phyloP scores from a whole-genome alignment of 305 asterid species.

The Andrographis paniculata region DNA sequence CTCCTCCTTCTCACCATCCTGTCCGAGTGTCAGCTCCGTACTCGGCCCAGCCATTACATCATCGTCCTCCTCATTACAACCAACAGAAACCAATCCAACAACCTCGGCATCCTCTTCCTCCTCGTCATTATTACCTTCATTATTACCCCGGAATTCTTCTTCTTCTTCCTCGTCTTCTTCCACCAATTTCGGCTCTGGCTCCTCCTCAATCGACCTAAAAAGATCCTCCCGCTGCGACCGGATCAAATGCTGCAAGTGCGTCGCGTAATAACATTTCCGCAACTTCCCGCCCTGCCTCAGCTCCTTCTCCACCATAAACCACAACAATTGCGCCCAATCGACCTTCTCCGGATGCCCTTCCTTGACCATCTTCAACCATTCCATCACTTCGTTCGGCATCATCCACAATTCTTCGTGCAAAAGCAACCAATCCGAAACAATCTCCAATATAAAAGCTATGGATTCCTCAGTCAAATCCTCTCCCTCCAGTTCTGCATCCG shows the following conservation, averaged over 20 bases:
- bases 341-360: constrained; percentile 80
- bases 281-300: constrained; percentile 50
- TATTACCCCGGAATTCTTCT: too few relatives aligned
- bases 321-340: constrained; percentile 75
- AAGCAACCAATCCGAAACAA: constrained; percentile 60
- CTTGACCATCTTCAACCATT: constrained; percentile 48
- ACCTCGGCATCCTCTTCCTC: constrained; percentile 19
- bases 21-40: not conserved
- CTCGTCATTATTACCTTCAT: not conserved
- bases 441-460: constrained; percentile 34
- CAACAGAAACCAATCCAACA: constrained; percentile 16
- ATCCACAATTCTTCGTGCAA: constrained; percentile 70
- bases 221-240: constrained; percentile 39
- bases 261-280: constrained; percentile 68
- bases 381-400: constrained; percentile 54
- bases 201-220: constrained; percentile 16
- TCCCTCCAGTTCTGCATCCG: constrained; percentile 41
- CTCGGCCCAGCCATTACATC: constrained; percentile 11
- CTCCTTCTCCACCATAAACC: constrained; percentile 93
- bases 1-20: constrained; percentile 20
- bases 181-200: constrained; percentile 19
- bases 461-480: constrained; percentile 41
- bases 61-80: constrained; percentile 9
- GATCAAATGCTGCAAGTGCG: constrained; percentile 71
- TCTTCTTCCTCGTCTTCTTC: constrained; percentile 29